phyloP scores from a whole-genome alignment of 768 basidiomycete species.

The Gymnopilus junonius region DNA sequence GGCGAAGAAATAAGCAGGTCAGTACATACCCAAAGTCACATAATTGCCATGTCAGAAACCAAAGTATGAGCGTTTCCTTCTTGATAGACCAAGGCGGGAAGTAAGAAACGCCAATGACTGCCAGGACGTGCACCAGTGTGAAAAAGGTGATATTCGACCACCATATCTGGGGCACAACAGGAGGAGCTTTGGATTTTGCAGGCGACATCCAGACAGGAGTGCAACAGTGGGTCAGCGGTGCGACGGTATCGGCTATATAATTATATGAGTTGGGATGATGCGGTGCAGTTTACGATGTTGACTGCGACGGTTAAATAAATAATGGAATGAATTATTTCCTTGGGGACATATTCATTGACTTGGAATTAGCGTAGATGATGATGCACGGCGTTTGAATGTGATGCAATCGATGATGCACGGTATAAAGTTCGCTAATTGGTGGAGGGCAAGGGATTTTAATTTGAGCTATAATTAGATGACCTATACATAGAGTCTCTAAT shows the following conservation, averaged over 20 bases:
- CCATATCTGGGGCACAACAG: slow-evolving; percentile 49
- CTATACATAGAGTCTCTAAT: too few species aligned
- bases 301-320: too few species aligned
- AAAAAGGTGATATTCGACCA: slow-evolving; percentile 69
- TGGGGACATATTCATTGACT: too few species aligned
- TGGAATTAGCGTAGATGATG: too few species aligned
- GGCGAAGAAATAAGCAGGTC: neutral
- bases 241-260: neutral
- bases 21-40: slow-evolving; percentile 67
- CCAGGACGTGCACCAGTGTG: slow-evolving; percentile 58
- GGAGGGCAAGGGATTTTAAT: neutral
- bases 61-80: slow-evolving; percentile 51
- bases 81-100: slow-evolving; percentile 51
- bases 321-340: too few species aligned
- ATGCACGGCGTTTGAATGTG: too few species aligned
- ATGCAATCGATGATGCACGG: too few species aligned
- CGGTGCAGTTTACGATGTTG: neutral
- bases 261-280: neutral
- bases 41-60: slow-evolving; percentile 67
- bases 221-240: neutral
- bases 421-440: too few species aligned
- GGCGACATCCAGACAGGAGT: neutral
- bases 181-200: neutral
- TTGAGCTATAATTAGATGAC: neutral
- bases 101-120: slow-evolving; percentile 52